Base-by-base conservation (phyloP, 73 alveolate species). In the Paramecium sexaurelia region DNA sequence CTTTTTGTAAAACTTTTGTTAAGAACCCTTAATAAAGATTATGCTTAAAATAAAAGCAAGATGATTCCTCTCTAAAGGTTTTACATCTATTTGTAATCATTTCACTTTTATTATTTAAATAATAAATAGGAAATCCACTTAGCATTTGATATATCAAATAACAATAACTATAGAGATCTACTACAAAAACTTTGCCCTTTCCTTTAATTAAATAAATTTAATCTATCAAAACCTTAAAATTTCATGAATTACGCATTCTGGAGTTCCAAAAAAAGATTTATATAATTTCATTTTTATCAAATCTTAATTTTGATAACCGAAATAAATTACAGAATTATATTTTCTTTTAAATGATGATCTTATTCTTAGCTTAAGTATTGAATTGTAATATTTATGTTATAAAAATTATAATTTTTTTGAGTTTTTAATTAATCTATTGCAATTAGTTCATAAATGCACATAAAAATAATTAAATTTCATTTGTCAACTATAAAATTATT, bases 271-370 rank as follows among this genome's bases (percentile, higher is more conserved):
- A 78, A 45, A 41, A 5, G 90, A n/a, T 3, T 1, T 19, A 78
- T 1, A 40, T 26, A 17, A 78, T 5, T 22, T 78, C 27, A 45
- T 41, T 78, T 78, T 41, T 78, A 29, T 24, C 29, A 20, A 13
- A 37, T 2, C 87, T 55, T 55, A 88, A 41, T 87, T 94, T 94
- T 55, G 95, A 84, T 6, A 92, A 68, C 26, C 97, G 95, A 88
- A 94, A 94, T 47, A 92, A 95, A 20, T 95, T 87, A 71, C 0
- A 94, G 75, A 51, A 94, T 29, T 29, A 94, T 85, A 92, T 94
- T 94, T 94, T 92, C 95, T 4, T n/a, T n/a, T n/a, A n/a, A n/a
- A n/a, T n/a, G n/a, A n/a, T n/a, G n/a, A n/a, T n/a, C n/a, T n/a
- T n/a, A n/a, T n/a, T n/a, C n/a, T n/a, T n/a, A n/a, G n/a, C n/a